phyloP scores from a whole-genome alignment of 768 basidiomycete species.

The Russula brevipes region DNA sequence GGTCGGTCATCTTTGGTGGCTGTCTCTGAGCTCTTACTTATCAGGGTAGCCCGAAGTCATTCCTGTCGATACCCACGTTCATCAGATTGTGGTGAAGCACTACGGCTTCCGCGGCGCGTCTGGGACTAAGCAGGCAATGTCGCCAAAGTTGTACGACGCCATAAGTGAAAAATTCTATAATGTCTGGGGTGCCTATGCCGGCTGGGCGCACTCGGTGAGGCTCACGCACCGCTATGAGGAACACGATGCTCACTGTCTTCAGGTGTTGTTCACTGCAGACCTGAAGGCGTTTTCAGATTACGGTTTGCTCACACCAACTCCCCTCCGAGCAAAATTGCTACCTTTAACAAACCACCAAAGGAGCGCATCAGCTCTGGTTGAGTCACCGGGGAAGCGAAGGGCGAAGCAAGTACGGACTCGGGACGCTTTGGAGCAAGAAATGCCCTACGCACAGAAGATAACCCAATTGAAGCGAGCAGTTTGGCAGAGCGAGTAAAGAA shows the following conservation, averaged over 20 bases:
- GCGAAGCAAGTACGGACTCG: not conserved
- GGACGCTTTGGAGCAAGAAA: not conserved
- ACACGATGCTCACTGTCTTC: not conserved
- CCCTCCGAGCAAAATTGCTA: conserved; percentile 3
- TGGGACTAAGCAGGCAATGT: conserved; percentile 56
- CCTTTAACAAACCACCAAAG: not conserved
- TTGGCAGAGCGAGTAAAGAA: conserved; percentile 18
- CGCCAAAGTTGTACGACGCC: conserved; percentile 69
- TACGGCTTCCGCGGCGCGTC: conserved; percentile 56
- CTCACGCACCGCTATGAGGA: not conserved
- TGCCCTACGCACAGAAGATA: not conserved
- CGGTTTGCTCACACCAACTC: conserved; percentile 37
- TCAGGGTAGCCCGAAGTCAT: conserved; percentile 65
- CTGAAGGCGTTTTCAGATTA: conserved; percentile 61
- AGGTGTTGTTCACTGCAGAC: conserved; percentile 76
- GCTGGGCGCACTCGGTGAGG: conserved; percentile 84
- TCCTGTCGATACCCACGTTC: conserved; percentile 94
- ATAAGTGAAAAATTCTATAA: conserved; percentile 54
- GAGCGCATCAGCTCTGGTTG: not conserved
- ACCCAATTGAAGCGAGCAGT: not conserved
- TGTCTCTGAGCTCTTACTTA: not conserved
- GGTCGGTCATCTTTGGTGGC: conserved; percentile 37
- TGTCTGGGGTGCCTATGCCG: conserved; percentile 81
- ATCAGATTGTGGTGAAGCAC: conserved; percentile 79
- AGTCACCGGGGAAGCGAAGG: conserved; percentile 3